Conservation (phyloP, 2,329 filamentous ascomycete genomes). For the Plenodomus tracheiphilus region DNA sequence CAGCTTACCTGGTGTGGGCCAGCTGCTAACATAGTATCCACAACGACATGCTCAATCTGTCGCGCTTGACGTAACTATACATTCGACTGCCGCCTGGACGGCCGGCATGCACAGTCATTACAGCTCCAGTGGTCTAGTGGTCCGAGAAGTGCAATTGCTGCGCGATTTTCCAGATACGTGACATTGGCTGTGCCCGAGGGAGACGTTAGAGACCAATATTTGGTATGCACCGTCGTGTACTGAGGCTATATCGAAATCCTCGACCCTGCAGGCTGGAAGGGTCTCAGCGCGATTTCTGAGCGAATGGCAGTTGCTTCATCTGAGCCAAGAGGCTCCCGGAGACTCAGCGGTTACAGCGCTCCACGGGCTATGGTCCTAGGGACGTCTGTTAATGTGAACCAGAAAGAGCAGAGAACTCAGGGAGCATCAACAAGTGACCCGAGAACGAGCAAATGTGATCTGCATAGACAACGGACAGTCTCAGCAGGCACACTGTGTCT, state of each 20-base stretch:
- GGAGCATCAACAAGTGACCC: neutral
- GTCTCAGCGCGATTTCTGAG: neutral
- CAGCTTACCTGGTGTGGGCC: conserved; percentile 22
- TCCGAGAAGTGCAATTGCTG: neutral
- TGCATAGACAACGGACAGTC: neutral
- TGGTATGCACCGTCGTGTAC: neutral
- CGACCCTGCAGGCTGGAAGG: too few species aligned
- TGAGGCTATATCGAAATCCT: too few species aligned
- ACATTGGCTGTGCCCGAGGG: neutral
- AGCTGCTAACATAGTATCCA: conserved; percentile 24
- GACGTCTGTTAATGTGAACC: neutral
- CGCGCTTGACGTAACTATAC: conserved; percentile 37
- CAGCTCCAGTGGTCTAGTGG: too few species aligned
- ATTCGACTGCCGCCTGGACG: conserved; percentile 10
- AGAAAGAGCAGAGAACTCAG: neutral
- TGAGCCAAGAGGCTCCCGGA: too few species aligned
- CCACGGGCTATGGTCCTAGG: neutral
- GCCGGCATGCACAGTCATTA: neutral
- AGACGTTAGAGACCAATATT: too few species aligned
- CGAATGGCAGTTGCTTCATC: too few species aligned
- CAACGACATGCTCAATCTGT: conserved; percentile 15
- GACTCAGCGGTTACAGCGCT: too few species aligned
- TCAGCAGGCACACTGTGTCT: neutral
- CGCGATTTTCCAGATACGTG: neutral
- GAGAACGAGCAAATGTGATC: neutral